Evolutionary conservation across 208 protist genomes (phyloP), one percentile per base, ranked within the genome.

Genomic region (Leishmania aethiopica): DNA sequence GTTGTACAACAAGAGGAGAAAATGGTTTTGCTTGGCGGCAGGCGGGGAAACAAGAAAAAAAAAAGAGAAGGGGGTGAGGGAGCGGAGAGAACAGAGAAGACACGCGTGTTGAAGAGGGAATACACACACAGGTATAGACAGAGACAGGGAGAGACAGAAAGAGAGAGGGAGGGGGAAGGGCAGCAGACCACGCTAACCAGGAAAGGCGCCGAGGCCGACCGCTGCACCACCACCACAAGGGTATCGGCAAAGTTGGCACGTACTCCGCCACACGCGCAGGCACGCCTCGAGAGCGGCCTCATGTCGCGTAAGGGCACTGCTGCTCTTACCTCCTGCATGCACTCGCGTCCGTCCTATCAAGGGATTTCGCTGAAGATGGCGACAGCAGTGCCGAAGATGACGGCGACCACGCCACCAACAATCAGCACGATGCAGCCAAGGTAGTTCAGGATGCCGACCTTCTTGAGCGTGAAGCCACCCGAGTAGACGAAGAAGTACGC

Each of bases 401-500:
- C 70, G 22, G 88, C 90, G 15, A 95, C 82, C 0, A 95, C 90
- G n/a, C 93, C 93, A 60, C 83, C 85, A 45, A 95, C 82, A 47
- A 95, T 66, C 53, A 95, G 69, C 17, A 90, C 37, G 66, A 89
- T 84, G 80, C 85, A 90, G 40, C 86, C 87, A 66, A 94, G 70
- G 85, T 88, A 92, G 83, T 94, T 73, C 53, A 83, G 47, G 19
- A 81, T 84, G 72, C 91, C 91, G 3, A 93, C 88, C 59, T 90
- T 85, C 75, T 84, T 77, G 11, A 90, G 64, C 47, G 85, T 94
- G 79, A 90, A 95, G 78, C 83, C 88, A 25, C 92, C 90, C 3
- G 90, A 87, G 85, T 95, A 94, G 72, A 96, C 91, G 72, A 84
- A 88, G 83, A 96, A 97, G 75, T 87, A 91, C 71, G 93, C 93